phyloP scores from a whole-genome alignment of 179 eudicot species.

The Spinacia oleracea region DNA sequence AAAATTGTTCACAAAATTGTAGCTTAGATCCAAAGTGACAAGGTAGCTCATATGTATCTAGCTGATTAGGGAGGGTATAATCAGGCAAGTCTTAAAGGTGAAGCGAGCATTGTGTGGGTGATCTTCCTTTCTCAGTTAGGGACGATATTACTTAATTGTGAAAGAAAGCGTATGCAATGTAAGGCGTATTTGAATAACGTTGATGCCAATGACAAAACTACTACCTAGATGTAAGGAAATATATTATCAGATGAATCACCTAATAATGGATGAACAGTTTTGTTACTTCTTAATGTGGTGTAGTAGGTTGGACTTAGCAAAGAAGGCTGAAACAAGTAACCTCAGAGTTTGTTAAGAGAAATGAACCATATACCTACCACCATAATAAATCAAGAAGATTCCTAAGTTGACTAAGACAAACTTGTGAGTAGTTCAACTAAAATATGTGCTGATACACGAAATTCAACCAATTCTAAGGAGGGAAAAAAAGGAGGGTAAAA shows the following conservation, averaged over 20 bases:
- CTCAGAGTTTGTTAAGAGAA: constrained; percentile 13
- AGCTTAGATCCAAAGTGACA: constrained; percentile 2
- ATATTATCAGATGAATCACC: background rate
- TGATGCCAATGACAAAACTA: background rate
- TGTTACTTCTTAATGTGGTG: background rate
- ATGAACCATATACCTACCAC: constrained; percentile 25
- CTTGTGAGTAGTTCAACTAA: constrained; percentile 8
- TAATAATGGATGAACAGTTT: background rate
- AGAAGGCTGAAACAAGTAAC: constrained; percentile 8
- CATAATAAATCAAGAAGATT: background rate
- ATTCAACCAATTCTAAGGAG: background rate
- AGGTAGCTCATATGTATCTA: background rate
- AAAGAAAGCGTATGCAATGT: background rate
- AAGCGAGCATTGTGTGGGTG: background rate
- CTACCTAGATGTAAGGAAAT: background rate
- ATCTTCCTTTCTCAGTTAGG: background rate
- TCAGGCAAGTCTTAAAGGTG: background rate
- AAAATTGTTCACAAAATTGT: background rate
- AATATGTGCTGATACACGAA: constrained; percentile 1
- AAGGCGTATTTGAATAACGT: background rate
- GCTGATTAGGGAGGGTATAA: background rate
- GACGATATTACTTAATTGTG: background rate
- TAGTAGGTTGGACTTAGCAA: constrained; percentile 14
- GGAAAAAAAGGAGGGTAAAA: background rate
- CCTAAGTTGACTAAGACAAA: constrained; percentile 1